Evolutionary conservation across 805 yeast genomes (phyloP).

Genomic region (Ogataea philodendri): DNA sequence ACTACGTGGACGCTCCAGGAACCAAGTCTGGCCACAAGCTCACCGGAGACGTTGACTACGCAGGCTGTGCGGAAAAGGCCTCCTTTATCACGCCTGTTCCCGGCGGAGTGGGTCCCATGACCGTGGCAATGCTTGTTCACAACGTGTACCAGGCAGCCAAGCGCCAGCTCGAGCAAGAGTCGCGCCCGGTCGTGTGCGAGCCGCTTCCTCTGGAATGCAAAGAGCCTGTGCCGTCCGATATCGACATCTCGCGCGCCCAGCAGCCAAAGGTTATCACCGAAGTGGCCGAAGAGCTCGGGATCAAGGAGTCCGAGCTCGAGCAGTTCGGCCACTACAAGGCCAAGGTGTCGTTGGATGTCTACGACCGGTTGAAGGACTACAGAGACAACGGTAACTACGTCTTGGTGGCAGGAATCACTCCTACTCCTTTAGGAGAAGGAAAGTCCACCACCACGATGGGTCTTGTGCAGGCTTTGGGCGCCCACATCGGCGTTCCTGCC

Average conservation of each 20-base stretch:
- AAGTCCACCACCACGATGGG: conserved; percentile 84
- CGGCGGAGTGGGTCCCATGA: conserved; percentile 93
- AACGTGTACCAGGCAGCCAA: conserved; percentile 72
- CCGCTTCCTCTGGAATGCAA: conserved; percentile 57
- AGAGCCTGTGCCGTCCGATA: conserved; percentile 78
- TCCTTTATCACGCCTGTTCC: conserved; percentile 82
- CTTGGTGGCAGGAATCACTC: conserved; percentile 80
- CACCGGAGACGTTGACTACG: conserved; percentile 78
- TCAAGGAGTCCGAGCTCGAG: conserved; percentile 66
- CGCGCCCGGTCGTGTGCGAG: conserved; percentile 39
- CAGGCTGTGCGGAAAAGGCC: conserved; percentile 52
- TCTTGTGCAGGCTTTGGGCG: conserved; percentile 76
- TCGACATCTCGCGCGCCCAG: conserved; percentile 74
- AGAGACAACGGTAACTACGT: conserved; percentile 67
- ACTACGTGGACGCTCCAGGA: conserved; percentile 63
- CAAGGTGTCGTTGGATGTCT: conserved; percentile 62
- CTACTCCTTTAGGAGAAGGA: conserved; percentile 85
- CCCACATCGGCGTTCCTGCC: conserved; percentile 64
- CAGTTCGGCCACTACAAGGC: conserved; percentile 76
- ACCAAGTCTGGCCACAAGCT: conserved; percentile 68
- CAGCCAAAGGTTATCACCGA: conserved; percentile 66
- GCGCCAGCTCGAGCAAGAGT: conserved; percentile 30
- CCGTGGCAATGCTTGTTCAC: conserved; percentile 76
- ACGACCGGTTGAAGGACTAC: conserved; percentile 58
- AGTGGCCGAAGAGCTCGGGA: conserved; percentile 68